phyloP scores from a whole-genome alignment of 345 rosid genomes.

The Draba incana region DNA sequence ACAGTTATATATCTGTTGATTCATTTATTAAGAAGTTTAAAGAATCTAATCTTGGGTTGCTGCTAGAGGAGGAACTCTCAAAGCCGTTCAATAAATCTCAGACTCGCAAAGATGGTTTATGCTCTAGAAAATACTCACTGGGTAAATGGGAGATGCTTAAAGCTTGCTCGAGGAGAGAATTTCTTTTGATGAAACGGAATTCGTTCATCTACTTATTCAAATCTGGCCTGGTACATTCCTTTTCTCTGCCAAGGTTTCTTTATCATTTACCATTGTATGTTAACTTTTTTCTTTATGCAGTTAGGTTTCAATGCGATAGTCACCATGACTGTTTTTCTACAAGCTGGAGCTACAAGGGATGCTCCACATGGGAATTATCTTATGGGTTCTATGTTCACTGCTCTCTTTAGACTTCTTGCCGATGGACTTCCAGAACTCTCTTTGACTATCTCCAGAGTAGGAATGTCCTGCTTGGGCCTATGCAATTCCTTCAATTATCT shows the following conservation, averaged over 20 bases:
- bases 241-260: conserved; percentile 3
- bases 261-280: not conserved
- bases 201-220: conserved; percentile 50
- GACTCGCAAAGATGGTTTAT: conserved; percentile 38
- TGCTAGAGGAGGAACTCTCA: conserved; percentile 41
- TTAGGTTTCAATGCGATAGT: conserved; percentile 45
- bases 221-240: conserved; percentile 36
- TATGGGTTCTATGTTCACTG: conserved; percentile 46
- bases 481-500: conserved; percentile 51
- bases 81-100: conserved; percentile 40
- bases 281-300: conserved; percentile 37
- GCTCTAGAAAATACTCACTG: conserved; percentile 44
- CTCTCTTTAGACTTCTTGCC: conserved; percentile 46
- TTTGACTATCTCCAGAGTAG: conserved; percentile 48
- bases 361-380: conserved; percentile 46
- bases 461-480: conserved; percentile 63
- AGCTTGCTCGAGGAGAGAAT: conserved; percentile 56
- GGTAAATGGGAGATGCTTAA: conserved; percentile 51
- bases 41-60: conserved; percentile 40
- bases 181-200: conserved; percentile 54
- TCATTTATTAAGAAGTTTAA: conserved; percentile 47
- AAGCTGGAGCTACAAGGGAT: conserved; percentile 38
- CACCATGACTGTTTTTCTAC: conserved; percentile 48
- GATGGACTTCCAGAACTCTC: conserved; percentile 57
- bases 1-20: conserved; percentile 48